phyloP scores from a whole-genome alignment of 1,284 basidiomycete genomes.

The Trichosporon inkin region DNA sequence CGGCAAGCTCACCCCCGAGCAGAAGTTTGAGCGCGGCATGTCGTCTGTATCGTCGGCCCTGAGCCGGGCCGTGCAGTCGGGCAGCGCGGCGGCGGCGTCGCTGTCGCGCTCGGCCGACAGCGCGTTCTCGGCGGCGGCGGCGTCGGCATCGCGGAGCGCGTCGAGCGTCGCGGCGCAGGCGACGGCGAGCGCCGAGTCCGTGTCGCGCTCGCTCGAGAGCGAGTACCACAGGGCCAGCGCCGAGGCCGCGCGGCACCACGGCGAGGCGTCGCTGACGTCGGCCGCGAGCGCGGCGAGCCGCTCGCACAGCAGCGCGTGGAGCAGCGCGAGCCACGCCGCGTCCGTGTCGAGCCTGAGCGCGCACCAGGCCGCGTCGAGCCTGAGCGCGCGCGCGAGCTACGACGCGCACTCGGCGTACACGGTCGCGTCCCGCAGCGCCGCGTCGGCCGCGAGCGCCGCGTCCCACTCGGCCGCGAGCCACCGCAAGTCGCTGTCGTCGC shows the following conservation, averaged over 20 bases:
- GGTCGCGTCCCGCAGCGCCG: conserved; percentile 35
- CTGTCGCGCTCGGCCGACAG: conserved; percentile 29
- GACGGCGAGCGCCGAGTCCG: conserved; percentile 26
- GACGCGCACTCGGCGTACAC: conserved; percentile 37
- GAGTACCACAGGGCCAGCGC: conserved; percentile 39
- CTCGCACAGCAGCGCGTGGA: conserved; percentile 44
- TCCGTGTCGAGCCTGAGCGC: conserved; percentile 40
- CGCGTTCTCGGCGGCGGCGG: conserved; percentile 39
- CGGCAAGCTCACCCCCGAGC: conserved; percentile 47
- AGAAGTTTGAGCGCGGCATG: conserved; percentile 47
- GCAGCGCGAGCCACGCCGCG: conserved; percentile 44
- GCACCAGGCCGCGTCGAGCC: conserved; percentile 45
- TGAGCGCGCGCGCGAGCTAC: conserved; percentile 27
- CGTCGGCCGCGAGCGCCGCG: conserved; percentile 27
- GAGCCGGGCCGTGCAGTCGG: conserved; percentile 34
- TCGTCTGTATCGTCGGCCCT: conserved; percentile 40
- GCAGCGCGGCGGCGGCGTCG: conserved; percentile 27
- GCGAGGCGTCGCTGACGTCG: conserved; percentile 35
- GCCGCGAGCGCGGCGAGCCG: conserved; percentile 41
- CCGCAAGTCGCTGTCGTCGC: conserved; percentile 21
- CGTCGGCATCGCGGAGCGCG: conserved; percentile 18
- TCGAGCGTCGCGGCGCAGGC: conserved; percentile 6
- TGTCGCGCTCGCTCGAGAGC: conserved; percentile 31
- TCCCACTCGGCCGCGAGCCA: conserved; percentile 51
- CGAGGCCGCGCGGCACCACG: conserved; percentile 37